These are phyloP conservation scores for Kingdonia uniflora DNA, from an alignment of 164 flowering plant species.

Conservation along the genomic window DNA sequence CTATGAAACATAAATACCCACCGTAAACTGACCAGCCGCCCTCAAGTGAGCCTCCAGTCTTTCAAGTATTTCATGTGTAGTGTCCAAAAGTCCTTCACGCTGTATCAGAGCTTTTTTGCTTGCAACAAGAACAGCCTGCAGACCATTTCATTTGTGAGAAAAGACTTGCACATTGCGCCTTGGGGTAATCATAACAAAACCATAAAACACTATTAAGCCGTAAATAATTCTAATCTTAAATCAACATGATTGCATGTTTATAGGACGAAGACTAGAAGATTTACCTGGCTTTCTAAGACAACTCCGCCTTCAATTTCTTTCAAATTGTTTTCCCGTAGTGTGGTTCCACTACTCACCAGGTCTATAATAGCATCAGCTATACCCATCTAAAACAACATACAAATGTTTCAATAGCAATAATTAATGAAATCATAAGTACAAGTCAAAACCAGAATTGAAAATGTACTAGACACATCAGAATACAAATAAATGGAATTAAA, in stretches of 20 bases:
- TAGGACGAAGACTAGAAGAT: no score
- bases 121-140: constrained; percentile 89
- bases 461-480: no score
- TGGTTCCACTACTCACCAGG: constrained; percentile 97
- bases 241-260: no score
- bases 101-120: constrained; percentile 61
- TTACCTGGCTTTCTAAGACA: constrained; percentile 90
- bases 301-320: constrained; percentile 94
- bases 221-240: no score
- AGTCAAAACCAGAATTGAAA: no score
- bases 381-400: constrained; percentile 56
- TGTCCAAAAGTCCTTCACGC: constrained; percentile 56
- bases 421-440: neutral
- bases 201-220: no score
- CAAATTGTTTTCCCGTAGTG: constrained; percentile 80
- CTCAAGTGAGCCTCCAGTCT: constrained; percentile 91
- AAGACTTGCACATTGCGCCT: neutral
- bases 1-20: constrained; percentile 20
- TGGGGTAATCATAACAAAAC: no score
- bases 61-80: constrained; percentile 87
- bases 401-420: neutral
- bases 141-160: constrained; percentile 1
- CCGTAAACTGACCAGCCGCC: constrained; percentile 86
- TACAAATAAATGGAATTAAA: no score
- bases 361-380: constrained; percentile 96